phyloP scores from a whole-genome alignment of 495 filamentous ascomycete genomes.

The Pseudevernia furfuracea region DNA sequence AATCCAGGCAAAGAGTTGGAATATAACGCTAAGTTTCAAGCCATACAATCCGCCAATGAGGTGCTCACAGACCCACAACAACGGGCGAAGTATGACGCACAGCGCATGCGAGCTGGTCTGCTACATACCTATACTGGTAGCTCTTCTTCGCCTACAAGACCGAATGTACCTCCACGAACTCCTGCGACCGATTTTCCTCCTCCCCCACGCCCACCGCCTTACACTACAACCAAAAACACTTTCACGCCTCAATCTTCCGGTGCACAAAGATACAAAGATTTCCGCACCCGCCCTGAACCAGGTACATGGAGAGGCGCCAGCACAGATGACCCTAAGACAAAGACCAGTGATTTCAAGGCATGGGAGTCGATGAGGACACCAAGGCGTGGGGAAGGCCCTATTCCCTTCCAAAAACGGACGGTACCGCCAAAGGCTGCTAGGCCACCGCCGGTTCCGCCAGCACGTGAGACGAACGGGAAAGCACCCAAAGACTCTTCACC shows the following conservation, averaged over 20 bases:
- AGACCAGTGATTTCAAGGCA: slow-evolving; percentile 53
- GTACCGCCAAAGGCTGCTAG: slow-evolving; percentile 20
- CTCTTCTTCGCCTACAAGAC: slow-evolving; percentile 21
- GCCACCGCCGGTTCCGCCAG: slow-evolving; percentile 27
- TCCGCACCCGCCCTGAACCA: slow-evolving; percentile 6
- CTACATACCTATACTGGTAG: slow-evolving; percentile 19
- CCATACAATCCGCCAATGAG: slow-evolving; percentile 79
- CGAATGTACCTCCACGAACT: slow-evolving; percentile 26
- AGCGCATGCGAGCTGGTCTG: slow-evolving; percentile 44
- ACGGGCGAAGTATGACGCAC: slow-evolving; percentile 69
- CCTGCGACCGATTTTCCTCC: slow-evolving; percentile 25
- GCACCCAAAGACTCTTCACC: slow-evolving; percentile 30
- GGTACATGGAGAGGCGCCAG: slow-evolving; percentile 31
- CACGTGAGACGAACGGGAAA: slow-evolving; percentile 32
- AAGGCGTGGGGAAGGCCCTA: slow-evolving; percentile 34
- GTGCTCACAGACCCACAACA: slow-evolving; percentile 61
- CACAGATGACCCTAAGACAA: slow-evolving; percentile 44
- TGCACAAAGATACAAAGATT: slow-evolving; percentile 46
- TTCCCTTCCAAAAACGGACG: slow-evolving; percentile 25
- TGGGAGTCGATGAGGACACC: slow-evolving; percentile 56
- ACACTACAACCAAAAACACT: slow-evolving; percentile 29
- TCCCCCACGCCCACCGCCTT: slow-evolving; percentile 30
- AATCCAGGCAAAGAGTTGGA: slow-evolving; percentile 76
- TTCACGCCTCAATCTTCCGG: slow-evolving; percentile 41
- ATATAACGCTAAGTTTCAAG: slow-evolving; percentile 71